Percentiles rank a stretch among this genome's conserved stretches.
These are phyloP conservation scores for Daldinia eschscholtzii DNA, from an alignment of 2,329 filamentous ascomycete genomes.

Conservation along the genomic window DNA sequence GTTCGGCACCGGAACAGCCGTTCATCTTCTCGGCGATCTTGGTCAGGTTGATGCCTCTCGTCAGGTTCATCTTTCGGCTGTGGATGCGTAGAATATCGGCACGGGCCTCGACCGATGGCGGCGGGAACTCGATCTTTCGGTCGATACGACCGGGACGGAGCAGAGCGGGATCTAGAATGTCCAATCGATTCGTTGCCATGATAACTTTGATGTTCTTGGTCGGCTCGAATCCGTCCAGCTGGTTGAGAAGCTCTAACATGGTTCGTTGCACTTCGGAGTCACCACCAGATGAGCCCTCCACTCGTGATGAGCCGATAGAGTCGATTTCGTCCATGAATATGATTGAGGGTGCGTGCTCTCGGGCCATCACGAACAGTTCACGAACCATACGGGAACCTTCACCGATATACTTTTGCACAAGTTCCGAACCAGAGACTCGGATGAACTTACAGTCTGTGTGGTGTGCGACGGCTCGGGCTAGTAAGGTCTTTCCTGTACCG, in stretches of 20 bases:
- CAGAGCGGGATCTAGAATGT: conserved; percentile 95
- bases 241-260: conserved; percentile 98
- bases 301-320: conserved; percentile 96
- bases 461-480: conserved; percentile 95
- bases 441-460: conserved; percentile 99
- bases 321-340: conserved; percentile 99
- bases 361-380: conserved; percentile 98
- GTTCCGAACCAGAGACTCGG: conserved; percentile 91
- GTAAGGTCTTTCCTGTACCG: conserved; percentile 95
- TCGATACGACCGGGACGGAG: conserved; percentile 97
- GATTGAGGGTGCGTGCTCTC: conserved; percentile 97
- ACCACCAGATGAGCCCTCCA: conserved; percentile 93
- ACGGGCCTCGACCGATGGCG: conserved; percentile 93
- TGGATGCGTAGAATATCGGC: conserved; percentile 98
- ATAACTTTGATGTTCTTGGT: conserved; percentile 99
- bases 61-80: conserved; percentile 98
- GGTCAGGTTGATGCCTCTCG: conserved; percentile 94
- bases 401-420: conserved; percentile 99
- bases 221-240: conserved; percentile 97
- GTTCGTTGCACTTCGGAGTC: conserved; percentile 98
- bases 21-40: conserved; percentile 99
- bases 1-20: conserved; percentile 94
- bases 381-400: conserved; percentile 98
- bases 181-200: conserved; percentile 98
- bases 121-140: conserved; percentile 98